These are phyloP conservation scores for Rickenella mellea DNA, from an alignment of 768 basidiomycete genomes.

Conservation along the genomic window DNA sequence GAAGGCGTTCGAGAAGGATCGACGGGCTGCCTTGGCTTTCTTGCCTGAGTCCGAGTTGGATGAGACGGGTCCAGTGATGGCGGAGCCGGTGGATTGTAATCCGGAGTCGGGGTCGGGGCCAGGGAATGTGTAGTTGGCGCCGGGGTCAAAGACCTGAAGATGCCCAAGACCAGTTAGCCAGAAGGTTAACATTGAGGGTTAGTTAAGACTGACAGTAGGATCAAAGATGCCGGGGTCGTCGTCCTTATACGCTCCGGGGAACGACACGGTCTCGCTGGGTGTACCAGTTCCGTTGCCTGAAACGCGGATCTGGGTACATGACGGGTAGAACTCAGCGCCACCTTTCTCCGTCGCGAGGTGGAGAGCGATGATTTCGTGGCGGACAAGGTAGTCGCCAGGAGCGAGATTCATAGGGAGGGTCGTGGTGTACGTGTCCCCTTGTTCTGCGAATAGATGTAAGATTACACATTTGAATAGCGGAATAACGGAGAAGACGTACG, in stretches of 20 bases:
- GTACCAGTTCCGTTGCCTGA: slow-evolving; percentile 42
- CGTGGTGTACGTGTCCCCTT: slow-evolving; percentile 18
- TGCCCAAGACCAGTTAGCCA: background rate
- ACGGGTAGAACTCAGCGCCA: slow-evolving; percentile 76
- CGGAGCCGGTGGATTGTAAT: slow-evolving; percentile 10
- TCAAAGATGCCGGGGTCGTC: slow-evolving; percentile 64
- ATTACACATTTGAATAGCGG: background rate
- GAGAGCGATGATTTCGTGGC: slow-evolving; percentile 74
- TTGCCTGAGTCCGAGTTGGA: background rate
- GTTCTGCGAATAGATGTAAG: slow-evolving; percentile 18
- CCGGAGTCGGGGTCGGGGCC: slow-evolving; percentile 41
- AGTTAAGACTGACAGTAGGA: slow-evolving; percentile 25
- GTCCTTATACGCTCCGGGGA: slow-evolving; percentile 70
- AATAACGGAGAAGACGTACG: slow-evolving; percentile 26
- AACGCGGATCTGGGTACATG: slow-evolving; percentile 47
- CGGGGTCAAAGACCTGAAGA: slow-evolving; percentile 21
- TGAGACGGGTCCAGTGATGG: background rate
- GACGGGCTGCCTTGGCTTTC: slow-evolving; percentile 4
- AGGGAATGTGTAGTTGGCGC: slow-evolving; percentile 35
- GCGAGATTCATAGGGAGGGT: slow-evolving; percentile 32
- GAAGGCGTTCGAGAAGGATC: slow-evolving; percentile 6
- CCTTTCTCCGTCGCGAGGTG: slow-evolving; percentile 48
- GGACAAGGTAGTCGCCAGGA: slow-evolving; percentile 65
- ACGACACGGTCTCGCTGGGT: slow-evolving; percentile 47
- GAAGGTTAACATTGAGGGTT: background rate